These are phyloP conservation scores for Kappamyces sp. DNA, from an alignment of 192 early-diverging fungal genomes.

Conservation along the genomic window DNA sequence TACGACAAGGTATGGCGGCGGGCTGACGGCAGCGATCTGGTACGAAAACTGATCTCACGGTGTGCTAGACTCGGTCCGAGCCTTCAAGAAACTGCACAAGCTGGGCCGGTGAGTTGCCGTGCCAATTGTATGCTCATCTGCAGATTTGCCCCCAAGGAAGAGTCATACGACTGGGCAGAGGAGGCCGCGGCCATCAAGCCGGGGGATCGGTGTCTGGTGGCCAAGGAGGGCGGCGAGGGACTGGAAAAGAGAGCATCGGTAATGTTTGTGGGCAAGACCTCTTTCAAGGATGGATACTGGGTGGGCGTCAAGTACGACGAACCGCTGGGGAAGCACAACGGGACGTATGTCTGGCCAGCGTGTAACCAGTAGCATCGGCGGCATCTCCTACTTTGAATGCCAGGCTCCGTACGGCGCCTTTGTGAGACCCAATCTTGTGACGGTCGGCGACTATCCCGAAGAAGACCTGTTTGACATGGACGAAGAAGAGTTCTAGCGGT, in stretches of 20 bases:
- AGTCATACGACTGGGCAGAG: constrained; percentile 52
- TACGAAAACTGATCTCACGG: neutral
- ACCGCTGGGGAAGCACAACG: constrained; percentile 92
- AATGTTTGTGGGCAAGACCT: constrained; percentile 58
- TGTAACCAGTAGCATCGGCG: constrained; percentile 53
- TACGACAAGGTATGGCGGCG: constrained; percentile 66
- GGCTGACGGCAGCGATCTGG: neutral
- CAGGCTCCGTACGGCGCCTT: constrained; percentile 74
- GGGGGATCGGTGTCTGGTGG: constrained; percentile 80
- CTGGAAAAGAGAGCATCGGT: constrained; percentile 44
- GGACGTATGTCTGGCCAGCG: constrained; percentile 42
- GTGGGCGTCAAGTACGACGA: constrained; percentile 95
- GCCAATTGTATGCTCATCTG: constrained; percentile 28
- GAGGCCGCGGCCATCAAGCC: constrained; percentile 61
- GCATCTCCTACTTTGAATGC: constrained; percentile 72
- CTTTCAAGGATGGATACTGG: constrained; percentile 87
- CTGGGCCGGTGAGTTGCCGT: constrained; percentile 77
- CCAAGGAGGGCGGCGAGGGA: constrained; percentile 38
- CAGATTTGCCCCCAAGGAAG: constrained; percentile 30
- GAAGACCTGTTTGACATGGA: constrained; percentile 67
- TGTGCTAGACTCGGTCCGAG: constrained; percentile 69
- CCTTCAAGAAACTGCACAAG: constrained; percentile 84
- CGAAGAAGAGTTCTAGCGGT: constrained; percentile 23
- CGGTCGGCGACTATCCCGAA: constrained; percentile 89
- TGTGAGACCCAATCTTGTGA: constrained; percentile 84